These are phyloP conservation scores for Avena atlantica DNA, from an alignment of 176 grass and related monocot genomes.

Conservation along the genomic window DNA sequence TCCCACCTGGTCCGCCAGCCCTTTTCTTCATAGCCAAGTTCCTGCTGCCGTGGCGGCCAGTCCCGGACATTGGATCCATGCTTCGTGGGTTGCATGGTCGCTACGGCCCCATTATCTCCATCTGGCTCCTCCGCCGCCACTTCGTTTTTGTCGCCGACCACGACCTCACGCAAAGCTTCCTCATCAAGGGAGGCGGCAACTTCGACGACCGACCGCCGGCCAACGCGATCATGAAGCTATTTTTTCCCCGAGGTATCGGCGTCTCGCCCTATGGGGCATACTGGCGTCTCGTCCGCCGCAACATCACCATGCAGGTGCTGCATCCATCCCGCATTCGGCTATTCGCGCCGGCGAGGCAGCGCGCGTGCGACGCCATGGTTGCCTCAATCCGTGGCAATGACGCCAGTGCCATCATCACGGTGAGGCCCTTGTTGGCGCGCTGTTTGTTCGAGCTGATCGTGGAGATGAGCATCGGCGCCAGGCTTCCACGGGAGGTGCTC, in stretches of 20 bases:
- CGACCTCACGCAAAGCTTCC: not conserved
- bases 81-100: not conserved
- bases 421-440: not conserved
- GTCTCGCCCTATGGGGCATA: not conserved
- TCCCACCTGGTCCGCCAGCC: not conserved
- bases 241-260: not conserved
- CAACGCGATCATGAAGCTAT: not conserved
- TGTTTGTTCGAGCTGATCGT: not conserved
- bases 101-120: not conserved
- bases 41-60: not conserved
- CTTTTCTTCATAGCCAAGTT: not conserved
- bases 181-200: not conserved
- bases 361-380: not conserved
- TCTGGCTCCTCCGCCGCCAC: not conserved
- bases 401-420: not conserved
- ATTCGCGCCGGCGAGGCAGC: not conserved
- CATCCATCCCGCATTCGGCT: not conserved
- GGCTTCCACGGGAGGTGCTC: not conserved
- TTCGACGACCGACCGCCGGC: not conserved
- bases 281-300: not conserved
- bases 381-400: not conserved
- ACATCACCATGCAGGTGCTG: not conserved
- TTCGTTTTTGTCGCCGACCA: not conserved
- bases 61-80: not conserved
- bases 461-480: not conserved